These are phyloP conservation scores for Neocucurbitaria cava DNA, from an alignment of 2,329 filamentous ascomycete genomes.

Conservation along the genomic window DNA sequence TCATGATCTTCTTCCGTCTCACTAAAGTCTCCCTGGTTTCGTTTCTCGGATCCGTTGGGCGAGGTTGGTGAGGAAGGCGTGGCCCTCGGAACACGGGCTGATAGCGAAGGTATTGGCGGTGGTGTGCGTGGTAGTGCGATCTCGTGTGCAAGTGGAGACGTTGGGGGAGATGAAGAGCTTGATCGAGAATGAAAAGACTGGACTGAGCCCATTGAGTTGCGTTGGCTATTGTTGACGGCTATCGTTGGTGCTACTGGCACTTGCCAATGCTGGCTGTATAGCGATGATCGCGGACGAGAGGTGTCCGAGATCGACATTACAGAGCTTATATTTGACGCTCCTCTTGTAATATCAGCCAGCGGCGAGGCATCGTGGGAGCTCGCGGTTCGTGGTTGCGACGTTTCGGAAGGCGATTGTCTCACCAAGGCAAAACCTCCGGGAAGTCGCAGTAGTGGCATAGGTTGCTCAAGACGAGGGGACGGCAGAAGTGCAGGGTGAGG, in stretches of 20 bases:
- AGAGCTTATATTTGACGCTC: constrained; percentile 2
- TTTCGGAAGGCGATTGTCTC: constrained; percentile 17
- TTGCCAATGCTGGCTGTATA: constrained; percentile 17
- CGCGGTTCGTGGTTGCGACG: constrained; percentile 4
- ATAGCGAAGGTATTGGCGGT: constrained; percentile 8
- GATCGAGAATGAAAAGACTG: constrained; percentile 11
- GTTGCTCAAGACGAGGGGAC: neutral
- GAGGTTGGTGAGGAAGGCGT: neutral
- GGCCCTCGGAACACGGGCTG: neutral
- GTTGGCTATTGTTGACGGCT: constrained; percentile 10
- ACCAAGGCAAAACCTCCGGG: constrained; percentile 33
- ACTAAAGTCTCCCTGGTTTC: neutral
- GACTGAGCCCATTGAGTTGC: constrained; percentile 10
- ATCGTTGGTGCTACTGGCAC: constrained; percentile 9
- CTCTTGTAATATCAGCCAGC: constrained; percentile 1
- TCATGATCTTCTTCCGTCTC: constrained; percentile 10
- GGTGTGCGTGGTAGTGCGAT: constrained; percentile 5
- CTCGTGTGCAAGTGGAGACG: constrained; percentile 15
- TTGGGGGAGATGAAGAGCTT: constrained; percentile 11
- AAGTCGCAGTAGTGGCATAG: constrained; percentile 27
- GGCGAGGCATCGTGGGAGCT: constrained; percentile 8
- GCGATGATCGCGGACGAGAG: constrained; percentile 16
- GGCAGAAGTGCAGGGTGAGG: neutral
- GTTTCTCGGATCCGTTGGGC: constrained; percentile 1
- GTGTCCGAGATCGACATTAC: constrained; percentile 7